phyloP scores from a whole-genome alignment of 768 basidiomycete species.

The Gymnopilus junonius region DNA sequence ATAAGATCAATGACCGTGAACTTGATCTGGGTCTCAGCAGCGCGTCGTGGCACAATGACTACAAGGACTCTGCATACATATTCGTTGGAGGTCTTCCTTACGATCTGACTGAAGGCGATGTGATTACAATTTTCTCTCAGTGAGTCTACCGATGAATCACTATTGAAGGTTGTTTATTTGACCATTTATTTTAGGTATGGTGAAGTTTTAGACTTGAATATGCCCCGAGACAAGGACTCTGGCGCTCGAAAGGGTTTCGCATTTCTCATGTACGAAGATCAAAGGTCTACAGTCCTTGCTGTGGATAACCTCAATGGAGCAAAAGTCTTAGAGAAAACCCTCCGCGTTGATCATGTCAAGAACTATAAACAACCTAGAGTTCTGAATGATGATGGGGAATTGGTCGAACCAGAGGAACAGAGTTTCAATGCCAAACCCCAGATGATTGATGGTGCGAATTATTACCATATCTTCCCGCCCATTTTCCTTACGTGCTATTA shows the following conservation, averaged over 20 bases:
- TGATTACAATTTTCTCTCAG: constrained; percentile 98
- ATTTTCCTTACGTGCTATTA: constrained; percentile 1
- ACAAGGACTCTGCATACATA: constrained; percentile 96
- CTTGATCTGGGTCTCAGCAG: constrained; percentile 74
- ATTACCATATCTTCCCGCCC: background rate
- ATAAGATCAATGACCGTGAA: constrained; percentile 90
- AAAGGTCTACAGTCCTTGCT: constrained; percentile 92
- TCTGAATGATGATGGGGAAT: constrained; percentile 83
- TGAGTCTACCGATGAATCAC: constrained; percentile 42
- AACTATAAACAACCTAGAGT: constrained; percentile 87
- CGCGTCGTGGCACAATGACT: constrained; percentile 95
- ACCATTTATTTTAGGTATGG: constrained; percentile 79
- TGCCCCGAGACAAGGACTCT: constrained; percentile 93
- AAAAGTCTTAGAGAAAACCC: constrained; percentile 79
- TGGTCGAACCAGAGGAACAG: constrained; percentile 83
- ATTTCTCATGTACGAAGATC: constrained; percentile 99
- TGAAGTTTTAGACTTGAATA: constrained; percentile 94
- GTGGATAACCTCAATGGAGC: constrained; percentile 99
- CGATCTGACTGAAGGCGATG: constrained; percentile 96
- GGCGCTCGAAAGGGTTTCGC: constrained; percentile 92
- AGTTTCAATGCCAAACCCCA: constrained; percentile 87
- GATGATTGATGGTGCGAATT: constrained; percentile 58
- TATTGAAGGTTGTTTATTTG: background rate
- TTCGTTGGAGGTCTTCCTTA: constrained; percentile 88
- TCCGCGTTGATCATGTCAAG: constrained; percentile 92